Percentiles rank a stretch among this genome's conserved stretches.
Evolutionary conservation across 305 asterid genomes (phyloP).

Genomic region (Ilex paraguariensis): DNA sequence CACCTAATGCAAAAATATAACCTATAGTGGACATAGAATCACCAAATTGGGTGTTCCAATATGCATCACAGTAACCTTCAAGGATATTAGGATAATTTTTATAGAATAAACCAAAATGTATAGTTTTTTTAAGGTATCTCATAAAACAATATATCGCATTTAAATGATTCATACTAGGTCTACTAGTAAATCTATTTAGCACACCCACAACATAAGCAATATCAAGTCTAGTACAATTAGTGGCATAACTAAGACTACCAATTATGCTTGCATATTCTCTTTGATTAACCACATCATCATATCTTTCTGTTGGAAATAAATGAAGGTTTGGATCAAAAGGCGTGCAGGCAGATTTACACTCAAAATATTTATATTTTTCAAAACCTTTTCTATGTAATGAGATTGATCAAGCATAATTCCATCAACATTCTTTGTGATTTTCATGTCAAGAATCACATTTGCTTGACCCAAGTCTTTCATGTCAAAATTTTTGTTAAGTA

Average conservation of each 20-base stretch:
- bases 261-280: neutral
- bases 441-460: neutral
- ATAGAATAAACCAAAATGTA: neutral
- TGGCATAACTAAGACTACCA: neutral
- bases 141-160: neutral
- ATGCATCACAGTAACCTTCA: neutral
- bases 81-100: neutral
- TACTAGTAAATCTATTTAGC: neutral
- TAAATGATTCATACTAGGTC: neutral
- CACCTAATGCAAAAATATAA: neutral
- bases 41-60: neutral
- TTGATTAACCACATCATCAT: neutral
- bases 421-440: too few species aligned
- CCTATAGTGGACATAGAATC: neutral
- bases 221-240: neutral
- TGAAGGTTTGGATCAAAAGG: neutral
- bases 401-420: neutral
- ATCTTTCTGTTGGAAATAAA: neutral
- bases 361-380: neutral
- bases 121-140: neutral
- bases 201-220: neutral
- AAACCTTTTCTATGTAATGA: too few species aligned
- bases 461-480: neutral
- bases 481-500: too few species aligned
- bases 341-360: neutral